Conservation (phyloP, 176 grass and related monocot species). For the Oryza rufipogon region DNA sequence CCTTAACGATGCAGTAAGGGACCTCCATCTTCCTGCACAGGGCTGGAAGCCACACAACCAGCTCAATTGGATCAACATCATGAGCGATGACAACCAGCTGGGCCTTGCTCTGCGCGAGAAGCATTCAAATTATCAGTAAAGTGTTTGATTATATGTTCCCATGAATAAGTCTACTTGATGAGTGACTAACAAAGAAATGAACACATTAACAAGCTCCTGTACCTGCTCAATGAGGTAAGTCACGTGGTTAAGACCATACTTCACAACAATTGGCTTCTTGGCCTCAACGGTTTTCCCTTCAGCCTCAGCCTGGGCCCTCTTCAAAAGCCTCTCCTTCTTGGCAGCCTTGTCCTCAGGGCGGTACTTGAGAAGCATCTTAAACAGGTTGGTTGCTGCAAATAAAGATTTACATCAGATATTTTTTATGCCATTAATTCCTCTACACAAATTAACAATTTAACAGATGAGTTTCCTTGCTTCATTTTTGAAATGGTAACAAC, state of each 20-base stretch:
- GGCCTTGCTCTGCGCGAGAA: constrained; percentile 61
- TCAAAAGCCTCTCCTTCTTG: constrained; percentile 74
- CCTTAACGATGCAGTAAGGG: constrained; percentile 77
- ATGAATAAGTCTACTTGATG: background rate
- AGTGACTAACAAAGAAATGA: background rate
- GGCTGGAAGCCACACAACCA: constrained; percentile 78
- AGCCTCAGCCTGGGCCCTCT: constrained; percentile 66
- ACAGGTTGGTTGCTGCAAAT: constrained; percentile 61
- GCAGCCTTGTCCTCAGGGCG: constrained; percentile 65
- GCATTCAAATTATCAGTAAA: background rate
- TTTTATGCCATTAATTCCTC: background rate
- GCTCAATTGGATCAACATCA: constrained; percentile 80
- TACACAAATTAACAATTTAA: background rate
- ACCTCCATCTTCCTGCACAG: constrained; percentile 85
- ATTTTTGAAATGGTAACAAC: background rate
- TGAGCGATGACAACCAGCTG: constrained; percentile 69
- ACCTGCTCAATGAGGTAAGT: constrained; percentile 85
- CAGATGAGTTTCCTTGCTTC: background rate
- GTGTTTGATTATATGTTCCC: background rate
- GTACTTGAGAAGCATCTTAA: constrained; percentile 83
- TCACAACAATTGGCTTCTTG: constrained; percentile 80
- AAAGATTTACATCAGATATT: background rate
- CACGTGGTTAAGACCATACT: constrained; percentile 84
- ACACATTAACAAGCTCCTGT: background rate
- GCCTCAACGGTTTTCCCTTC: constrained; percentile 66